Base-by-base conservation (phyloP, 331 rosid species). In the Acacia concinna region DNA sequence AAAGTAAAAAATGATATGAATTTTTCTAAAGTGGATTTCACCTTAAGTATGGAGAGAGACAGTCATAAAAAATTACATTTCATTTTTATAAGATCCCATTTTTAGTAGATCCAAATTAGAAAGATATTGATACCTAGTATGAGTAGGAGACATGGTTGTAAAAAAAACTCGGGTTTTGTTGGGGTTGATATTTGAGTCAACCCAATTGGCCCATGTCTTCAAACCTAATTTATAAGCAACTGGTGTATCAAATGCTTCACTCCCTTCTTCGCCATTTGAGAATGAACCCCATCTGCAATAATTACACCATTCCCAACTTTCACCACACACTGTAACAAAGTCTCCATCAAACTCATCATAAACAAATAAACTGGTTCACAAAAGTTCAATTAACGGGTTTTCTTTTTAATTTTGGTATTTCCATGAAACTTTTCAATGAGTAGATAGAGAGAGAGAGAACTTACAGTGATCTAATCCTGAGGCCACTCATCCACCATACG, bases 181-280 rank as follows among this genome's bases (percentile, higher is more conserved):
- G 7, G 99, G 96, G 86, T 95, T 73, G 43, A 95, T 35, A 20
- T 85, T 93, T 35, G 94, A 84, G 82, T 95, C 99, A 9, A 93
- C 93, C 99, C 99, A 95, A 57, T 95, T 95, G 15, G 99, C 98
- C 98, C 99, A 95, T 2, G 99, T 95, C 78, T 86, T 95, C 83
- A 95, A 75, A 32, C 90, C 96, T 20, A 95, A 83, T 73, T 84
- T 90, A 84, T 95, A 95, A 71, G 99, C 99, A 68, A 85, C 64
- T 49, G 87, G 37, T 51, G 98, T 88, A 4, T 95, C 99, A 80
- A 95, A 59, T 77, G 89, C 98, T 89, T 89, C 94, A 51, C 84
- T 85, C 21, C 99, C 99, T 85, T 87, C 93, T 84, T 87, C 92
- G 10, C 99, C 98, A 77, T 95, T 95, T 30, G 80, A 75, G 84